These are phyloP conservation scores for Phaseolus lunatus DNA, from an alignment of 306 rosid genomes.

Conservation along the genomic window DNA sequence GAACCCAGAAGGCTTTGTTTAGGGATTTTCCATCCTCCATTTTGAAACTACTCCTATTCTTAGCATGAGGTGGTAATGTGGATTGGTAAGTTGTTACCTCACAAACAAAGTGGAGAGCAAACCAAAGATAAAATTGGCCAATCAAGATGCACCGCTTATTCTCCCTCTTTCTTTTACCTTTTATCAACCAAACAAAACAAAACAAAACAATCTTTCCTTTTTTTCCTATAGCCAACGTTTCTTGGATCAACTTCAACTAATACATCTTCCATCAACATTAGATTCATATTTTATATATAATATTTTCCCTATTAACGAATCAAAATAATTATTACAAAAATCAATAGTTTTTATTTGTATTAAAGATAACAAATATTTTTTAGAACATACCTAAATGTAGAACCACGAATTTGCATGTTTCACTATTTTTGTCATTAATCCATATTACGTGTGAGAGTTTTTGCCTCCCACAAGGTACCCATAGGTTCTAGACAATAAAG, in stretches of 20 bases:
- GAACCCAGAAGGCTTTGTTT: slow-evolving; percentile 22
- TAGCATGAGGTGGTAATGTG: slow-evolving; percentile 39
- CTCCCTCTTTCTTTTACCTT: background rate
- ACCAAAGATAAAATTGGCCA: slow-evolving; percentile 9
- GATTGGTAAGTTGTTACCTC: background rate
- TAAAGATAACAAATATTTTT: background rate
- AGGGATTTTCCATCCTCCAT: slow-evolving; percentile 38
- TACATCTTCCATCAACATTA: slow-evolving; percentile 2
- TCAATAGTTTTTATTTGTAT: background rate
- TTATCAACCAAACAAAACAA: slow-evolving; percentile 16
- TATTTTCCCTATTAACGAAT: no score
- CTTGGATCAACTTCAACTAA: background rate
- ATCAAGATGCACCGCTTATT: slow-evolving; percentile 31
- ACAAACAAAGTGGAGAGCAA: background rate
- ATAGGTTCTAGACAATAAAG: no score
- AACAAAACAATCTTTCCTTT: background rate
- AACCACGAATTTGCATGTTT: no score
- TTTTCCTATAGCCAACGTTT: background rate
- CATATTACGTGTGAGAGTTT: no score
- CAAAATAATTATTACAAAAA: no score
- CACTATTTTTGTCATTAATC: no score
- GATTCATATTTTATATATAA: background rate
- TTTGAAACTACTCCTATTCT: slow-evolving; percentile 48
- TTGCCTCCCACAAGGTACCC: no score
- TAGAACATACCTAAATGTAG: no score